Evolutionary conservation across 345 rosid genomes (phyloP).

Genomic region (Lenwebbia sp.): DNA sequence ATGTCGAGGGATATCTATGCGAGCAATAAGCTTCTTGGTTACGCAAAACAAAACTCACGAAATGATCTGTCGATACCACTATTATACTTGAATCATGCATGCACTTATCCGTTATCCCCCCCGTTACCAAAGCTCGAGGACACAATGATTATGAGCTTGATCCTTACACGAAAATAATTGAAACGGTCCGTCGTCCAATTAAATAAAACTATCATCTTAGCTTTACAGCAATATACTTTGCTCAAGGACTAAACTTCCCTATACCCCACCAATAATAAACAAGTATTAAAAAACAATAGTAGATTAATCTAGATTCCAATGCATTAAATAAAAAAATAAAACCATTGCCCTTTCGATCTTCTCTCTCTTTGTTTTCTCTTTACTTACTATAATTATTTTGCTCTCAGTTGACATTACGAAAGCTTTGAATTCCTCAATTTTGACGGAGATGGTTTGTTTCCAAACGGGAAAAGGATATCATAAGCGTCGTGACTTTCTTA

Average conservation of each 20-base stretch:
- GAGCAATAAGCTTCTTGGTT: background rate
- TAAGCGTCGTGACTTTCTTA: background rate
- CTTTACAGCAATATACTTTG: background rate
- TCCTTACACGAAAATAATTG: background rate
- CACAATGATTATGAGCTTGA: background rate
- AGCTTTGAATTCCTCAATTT: background rate
- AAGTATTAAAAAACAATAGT: background rate
- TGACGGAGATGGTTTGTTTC: background rate
- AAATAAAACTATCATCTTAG: background rate
- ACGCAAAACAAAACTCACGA: background rate
- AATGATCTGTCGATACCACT: background rate
- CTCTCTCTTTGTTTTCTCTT: background rate
- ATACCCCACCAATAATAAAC: background rate
- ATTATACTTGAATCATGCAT: background rate
- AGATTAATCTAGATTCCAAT: background rate
- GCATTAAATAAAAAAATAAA: background rate
- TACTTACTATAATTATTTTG: background rate
- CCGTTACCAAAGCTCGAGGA: background rate
- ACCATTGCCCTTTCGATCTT: background rate
- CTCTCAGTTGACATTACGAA: background rate
- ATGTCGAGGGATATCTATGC: background rate
- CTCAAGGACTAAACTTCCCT: background rate
- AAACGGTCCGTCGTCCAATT: background rate
- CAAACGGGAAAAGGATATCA: fast-evolving
- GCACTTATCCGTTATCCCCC: background rate